Evolutionary conservation across 2,329 filamentous ascomycete species (phyloP).

Genomic region (Botrytis aclada): DNA sequence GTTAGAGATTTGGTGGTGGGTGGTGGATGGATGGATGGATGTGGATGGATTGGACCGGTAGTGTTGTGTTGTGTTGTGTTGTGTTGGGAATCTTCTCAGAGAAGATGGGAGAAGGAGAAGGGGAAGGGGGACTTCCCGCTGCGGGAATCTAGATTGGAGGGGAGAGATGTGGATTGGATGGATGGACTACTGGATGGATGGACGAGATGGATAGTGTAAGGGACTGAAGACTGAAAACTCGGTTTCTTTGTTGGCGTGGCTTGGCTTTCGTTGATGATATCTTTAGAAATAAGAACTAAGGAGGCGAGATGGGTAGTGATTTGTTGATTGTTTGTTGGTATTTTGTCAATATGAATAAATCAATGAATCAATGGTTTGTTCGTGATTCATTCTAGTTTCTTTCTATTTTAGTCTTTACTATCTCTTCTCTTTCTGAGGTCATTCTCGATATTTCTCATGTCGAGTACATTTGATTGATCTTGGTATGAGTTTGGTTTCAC

Average conservation of each 20-base stretch:
- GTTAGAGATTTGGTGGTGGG: too few relatives aligned
- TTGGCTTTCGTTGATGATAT: background rate
- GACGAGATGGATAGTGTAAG: background rate
- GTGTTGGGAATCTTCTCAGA: background rate
- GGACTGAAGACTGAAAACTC: background rate
- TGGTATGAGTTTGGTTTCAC: background rate
- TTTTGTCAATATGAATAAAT: background rate
- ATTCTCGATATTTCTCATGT: background rate
- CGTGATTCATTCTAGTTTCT: background rate
- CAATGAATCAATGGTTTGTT: background rate
- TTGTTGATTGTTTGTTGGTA: background rate
- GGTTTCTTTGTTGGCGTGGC: background rate
- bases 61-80: too few relatives aligned
- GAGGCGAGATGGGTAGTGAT: background rate
- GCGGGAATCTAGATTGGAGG: background rate
- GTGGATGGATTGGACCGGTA: too few relatives aligned
- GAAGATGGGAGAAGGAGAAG: background rate
- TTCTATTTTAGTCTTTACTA: too few relatives aligned
- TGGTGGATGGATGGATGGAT: background rate
- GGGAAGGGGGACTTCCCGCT: too few relatives aligned
- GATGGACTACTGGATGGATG: background rate
- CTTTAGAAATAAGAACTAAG: background rate
- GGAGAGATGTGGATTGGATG: background rate
- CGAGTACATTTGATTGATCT: background rate
- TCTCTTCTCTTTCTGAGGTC: background rate